Conservation (phyloP, 345 rosid species). For the Turnera subulata region DNA sequence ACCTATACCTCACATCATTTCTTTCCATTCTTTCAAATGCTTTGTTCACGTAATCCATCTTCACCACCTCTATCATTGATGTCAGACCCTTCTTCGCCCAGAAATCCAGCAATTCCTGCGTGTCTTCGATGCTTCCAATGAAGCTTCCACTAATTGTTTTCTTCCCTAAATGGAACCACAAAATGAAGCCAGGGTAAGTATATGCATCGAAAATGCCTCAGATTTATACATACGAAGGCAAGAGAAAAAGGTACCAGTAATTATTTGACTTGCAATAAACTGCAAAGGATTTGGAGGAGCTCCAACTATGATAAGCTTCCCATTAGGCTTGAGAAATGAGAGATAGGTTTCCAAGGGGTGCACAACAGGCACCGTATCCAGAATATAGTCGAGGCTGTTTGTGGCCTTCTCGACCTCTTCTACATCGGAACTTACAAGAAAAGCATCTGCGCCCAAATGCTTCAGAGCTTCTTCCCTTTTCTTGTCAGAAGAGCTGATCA, state of each 20-base stretch:
- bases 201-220: not conserved
- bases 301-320: slow-evolving; percentile 43
- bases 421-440: slow-evolving; percentile 39
- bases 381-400: slow-evolving; percentile 42
- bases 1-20: slow-evolving; percentile 63
- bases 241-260: slow-evolving; percentile 29
- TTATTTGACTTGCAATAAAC: slow-evolving; percentile 27
- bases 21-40: slow-evolving; percentile 58
- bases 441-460: slow-evolving; percentile 42
- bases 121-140: slow-evolving; percentile 55
- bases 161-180: slow-evolving; percentile 32
- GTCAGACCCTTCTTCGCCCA: slow-evolving; percentile 52
- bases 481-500: slow-evolving; percentile 47
- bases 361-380: slow-evolving; percentile 43
- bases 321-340: slow-evolving; percentile 40
- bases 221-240: not conserved
- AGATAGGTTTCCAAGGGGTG: slow-evolving; percentile 39
- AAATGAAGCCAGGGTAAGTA: not conserved
- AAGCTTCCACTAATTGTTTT: slow-evolving; percentile 55
- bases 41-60: slow-evolving; percentile 46
- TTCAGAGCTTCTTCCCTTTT: slow-evolving; percentile 49
- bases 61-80: slow-evolving; percentile 49
- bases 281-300: slow-evolving; percentile 38
- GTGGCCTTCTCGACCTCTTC: slow-evolving; percentile 36
- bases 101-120: slow-evolving; percentile 45